phyloP scores from a whole-genome alignment of 306 rosid genomes.

The Dryas alaskensis region DNA sequence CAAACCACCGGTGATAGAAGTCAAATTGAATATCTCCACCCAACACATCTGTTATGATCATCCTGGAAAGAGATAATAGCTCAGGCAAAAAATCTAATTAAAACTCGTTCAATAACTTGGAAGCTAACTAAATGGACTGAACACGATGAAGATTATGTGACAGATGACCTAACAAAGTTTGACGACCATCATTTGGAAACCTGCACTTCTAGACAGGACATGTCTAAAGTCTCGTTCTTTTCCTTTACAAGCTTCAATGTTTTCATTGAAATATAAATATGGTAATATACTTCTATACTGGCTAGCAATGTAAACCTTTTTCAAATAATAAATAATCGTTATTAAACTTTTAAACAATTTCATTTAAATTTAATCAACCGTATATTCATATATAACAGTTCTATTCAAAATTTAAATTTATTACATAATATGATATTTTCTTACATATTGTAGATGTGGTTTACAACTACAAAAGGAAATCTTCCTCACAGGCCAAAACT shows the following conservation, averaged over 20 bases:
- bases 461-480: neutral
- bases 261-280: neutral
- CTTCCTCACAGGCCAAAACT: neutral
- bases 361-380: neutral
- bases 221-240: neutral
- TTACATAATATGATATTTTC: neutral
- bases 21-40: conserved; percentile 99
- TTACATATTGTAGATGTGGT: neutral
- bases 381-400: neutral
- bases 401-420: neutral
- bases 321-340: neutral
- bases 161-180: neutral
- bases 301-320: neutral
- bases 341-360: conserved; percentile 2
- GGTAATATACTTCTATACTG: neutral
- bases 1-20: conserved; percentile 98
- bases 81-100: conserved; percentile 1
- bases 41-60: conserved; percentile 93
- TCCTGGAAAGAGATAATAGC: conserved; percentile 47
- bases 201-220: neutral
- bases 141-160: neutral
- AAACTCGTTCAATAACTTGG: neutral
- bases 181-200: neutral
- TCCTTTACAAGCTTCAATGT: conserved; percentile 4
- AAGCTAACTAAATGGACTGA: neutral